Evolutionary conservation across 2,329 filamentous ascomycete species (phyloP), one percentile per base, ranked within the genome.

Genomic region (Fusarium odoratissimum): DNA sequence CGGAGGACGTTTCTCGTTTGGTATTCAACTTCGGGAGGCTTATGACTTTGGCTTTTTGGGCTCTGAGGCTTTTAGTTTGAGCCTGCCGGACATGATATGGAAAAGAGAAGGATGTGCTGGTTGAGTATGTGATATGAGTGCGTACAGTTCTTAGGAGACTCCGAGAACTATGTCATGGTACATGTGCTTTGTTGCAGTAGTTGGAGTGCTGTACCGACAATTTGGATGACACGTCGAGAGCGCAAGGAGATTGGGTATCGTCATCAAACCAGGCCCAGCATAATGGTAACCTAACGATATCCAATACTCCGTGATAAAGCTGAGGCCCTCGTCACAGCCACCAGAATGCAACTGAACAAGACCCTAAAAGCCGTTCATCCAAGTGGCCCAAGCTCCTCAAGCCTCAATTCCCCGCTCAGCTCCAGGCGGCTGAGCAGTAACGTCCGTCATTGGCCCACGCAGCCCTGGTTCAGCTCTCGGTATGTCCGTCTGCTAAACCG

Each of bases 391-490:
- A 75, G 73, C 73, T 75, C 72, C 60, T 60, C 58, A 52, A 72
- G 48, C 63, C 54, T 55, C 66, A 41, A 33, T 31, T 35, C 46
- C 41, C 69, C 44, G 23, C 56, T 71, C 68, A 62, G 42, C 64
- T 69, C 41, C 61, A 67, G 44, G 33, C 71, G 71, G 71, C 70
- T 60, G 62, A 62, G 67, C 46, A 25, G 23, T 21, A 33, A 11
- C 21, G 23, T 38, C 38, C 33, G 16, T 68, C 44, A 76, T 76
- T 77, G 75, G 75, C 7, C 16, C 14, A 17, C 28, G 33, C 28
- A 37, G 41, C 59, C 46, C 25, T 57, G 17, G 58, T 69, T 78
- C 77, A 78, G 77, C 77, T 78, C 51, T 78, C 77, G 77, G 77
- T 65, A 46, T 73, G 71, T 51, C 77, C 77, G 77, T 68, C 69